Conservation (phyloP, 768 basidiomycete genomes). For the Udeniomyces megalosporus region DNA sequence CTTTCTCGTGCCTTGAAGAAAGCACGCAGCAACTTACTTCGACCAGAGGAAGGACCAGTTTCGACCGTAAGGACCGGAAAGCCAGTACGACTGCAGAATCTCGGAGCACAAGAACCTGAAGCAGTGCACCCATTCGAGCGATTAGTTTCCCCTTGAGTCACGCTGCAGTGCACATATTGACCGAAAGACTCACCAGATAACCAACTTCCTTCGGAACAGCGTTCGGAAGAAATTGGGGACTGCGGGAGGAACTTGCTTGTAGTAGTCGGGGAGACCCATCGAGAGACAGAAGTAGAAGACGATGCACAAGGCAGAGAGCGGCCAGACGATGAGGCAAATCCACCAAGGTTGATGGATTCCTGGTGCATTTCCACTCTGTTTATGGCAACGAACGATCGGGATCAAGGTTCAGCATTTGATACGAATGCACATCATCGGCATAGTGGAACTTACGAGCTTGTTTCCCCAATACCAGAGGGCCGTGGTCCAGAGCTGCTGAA, state of each 20-base stretch:
- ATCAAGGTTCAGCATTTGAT: background rate
- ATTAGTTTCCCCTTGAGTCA: too few species aligned
- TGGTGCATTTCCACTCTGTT: slow-evolving; percentile 39
- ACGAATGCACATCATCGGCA: background rate
- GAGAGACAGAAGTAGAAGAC: slow-evolving; percentile 68
- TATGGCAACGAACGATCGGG: slow-evolving; percentile 33
- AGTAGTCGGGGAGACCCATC: slow-evolving; percentile 80
- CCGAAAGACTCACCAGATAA: slow-evolving; percentile 46
- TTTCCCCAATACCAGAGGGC: slow-evolving; percentile 94
- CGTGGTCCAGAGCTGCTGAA: slow-evolving; percentile 90
- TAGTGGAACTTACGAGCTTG: slow-evolving; percentile 33
- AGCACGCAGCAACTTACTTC: too few species aligned
- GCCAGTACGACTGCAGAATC: slow-evolving; percentile 79
- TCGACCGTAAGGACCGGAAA: slow-evolving; percentile 58
- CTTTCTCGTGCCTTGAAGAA: too few species aligned
- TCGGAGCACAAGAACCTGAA: slow-evolving; percentile 68
- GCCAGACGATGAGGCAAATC: slow-evolving; percentile 69
- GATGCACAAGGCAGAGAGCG: slow-evolving; percentile 56
- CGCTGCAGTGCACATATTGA: too few species aligned
- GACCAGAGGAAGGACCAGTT: slow-evolving; percentile 92
- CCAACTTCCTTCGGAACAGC: slow-evolving; percentile 74
- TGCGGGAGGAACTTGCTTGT: slow-evolving; percentile 81
- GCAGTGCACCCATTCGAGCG: background rate
- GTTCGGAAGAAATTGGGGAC: slow-evolving; percentile 84
- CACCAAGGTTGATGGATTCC: slow-evolving; percentile 45